A percentile compares a stretch with the other conserved stretches of the same genome.
phyloP scores from a whole-genome alignment of 2,329 filamentous ascomycete genomes.

The Phialophora verrucosa region DNA sequence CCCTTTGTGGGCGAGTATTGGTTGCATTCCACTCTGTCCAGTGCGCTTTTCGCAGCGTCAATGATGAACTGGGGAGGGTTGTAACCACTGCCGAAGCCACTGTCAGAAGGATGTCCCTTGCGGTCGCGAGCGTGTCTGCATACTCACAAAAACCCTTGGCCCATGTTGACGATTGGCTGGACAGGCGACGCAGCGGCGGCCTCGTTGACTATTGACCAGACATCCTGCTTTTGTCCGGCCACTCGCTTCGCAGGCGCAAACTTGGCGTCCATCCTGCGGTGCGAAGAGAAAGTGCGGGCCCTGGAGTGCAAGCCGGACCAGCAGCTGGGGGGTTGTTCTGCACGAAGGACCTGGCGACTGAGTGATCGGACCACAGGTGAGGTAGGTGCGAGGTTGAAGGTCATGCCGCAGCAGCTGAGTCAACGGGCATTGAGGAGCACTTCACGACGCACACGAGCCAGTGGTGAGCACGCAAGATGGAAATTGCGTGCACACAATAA shows the following conservation, averaged over 20 bases:
- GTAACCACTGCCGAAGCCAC: slow-evolving; percentile 67
- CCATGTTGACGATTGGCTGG: slow-evolving; percentile 70
- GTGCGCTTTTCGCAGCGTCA: slow-evolving; percentile 85
- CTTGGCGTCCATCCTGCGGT: slow-evolving; percentile 35
- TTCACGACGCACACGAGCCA: background rate
- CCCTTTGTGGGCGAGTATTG: slow-evolving; percentile 94
- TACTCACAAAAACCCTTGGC: slow-evolving; percentile 65
- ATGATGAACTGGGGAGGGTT: slow-evolving; percentile 92
- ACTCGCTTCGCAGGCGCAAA: slow-evolving; percentile 56
- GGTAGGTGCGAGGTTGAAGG: slow-evolving; percentile 18
- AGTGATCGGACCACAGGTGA: slow-evolving; percentile 23
- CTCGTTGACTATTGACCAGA: slow-evolving; percentile 70
- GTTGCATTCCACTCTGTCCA: slow-evolving; percentile 94
- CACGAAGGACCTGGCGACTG: slow-evolving; percentile 22
- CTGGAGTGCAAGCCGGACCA: slow-evolving; percentile 1
- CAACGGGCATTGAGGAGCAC: background rate
- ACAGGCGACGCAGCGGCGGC: slow-evolving; percentile 67
- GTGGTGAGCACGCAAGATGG: background rate
- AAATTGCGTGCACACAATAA: background rate
- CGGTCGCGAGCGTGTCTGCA: slow-evolving; percentile 4
- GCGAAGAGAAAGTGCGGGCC: slow-evolving; percentile 26
- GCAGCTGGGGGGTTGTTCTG: slow-evolving; percentile 3
- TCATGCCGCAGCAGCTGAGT: slow-evolving; percentile 24
- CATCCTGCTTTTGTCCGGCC: slow-evolving; percentile 58
- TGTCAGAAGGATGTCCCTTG: background rate